These are phyloP conservation scores for Lepidium didymum DNA, from an alignment of 345 rosid species.

Conservation along the genomic window DNA sequence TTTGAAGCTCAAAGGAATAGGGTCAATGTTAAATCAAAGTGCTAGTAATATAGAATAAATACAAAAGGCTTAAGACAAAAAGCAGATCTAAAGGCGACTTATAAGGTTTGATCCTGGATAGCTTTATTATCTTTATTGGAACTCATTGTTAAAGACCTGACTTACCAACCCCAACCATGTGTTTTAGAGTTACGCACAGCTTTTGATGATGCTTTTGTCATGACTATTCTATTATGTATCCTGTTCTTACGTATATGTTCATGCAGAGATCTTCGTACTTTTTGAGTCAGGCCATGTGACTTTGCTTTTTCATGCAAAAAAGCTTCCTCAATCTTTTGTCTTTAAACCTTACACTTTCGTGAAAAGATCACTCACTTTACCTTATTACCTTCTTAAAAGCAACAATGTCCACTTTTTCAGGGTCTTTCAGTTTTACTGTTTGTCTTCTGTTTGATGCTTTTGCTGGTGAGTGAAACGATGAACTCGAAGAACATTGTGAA, in stretches of 20 bases:
- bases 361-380: slow-evolving; percentile 25
- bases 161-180: slow-evolving; percentile 40
- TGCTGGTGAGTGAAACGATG: slow-evolving; percentile 14
- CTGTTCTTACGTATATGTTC: slow-evolving; percentile 32
- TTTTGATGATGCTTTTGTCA: slow-evolving; percentile 31
- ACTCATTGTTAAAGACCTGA: slow-evolving; percentile 28
- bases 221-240: slow-evolving; percentile 23
- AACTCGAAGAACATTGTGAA: not conserved
- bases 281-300: slow-evolving; percentile 29
- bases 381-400: slow-evolving; percentile 27
- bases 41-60: slow-evolving; percentile 20
- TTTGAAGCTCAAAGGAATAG: not conserved
- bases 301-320: slow-evolving; percentile 35
- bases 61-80: slow-evolving; percentile 24
- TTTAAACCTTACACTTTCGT: slow-evolving; percentile 23
- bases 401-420: slow-evolving; percentile 24
- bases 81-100: slow-evolving; percentile 32
- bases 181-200: slow-evolving; percentile 30
- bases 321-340: slow-evolving; percentile 29
- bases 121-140: slow-evolving; percentile 26
- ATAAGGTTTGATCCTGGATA: slow-evolving; percentile 24
- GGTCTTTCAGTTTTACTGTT: slow-evolving; percentile 19
- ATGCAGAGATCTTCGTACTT: slow-evolving; percentile 34
- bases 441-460: slow-evolving; percentile 23
- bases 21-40: slow-evolving; percentile 4